phyloP scores from a whole-genome alignment of 2,329 filamentous ascomycete genomes.

The Aureobasidium sp. region DNA sequence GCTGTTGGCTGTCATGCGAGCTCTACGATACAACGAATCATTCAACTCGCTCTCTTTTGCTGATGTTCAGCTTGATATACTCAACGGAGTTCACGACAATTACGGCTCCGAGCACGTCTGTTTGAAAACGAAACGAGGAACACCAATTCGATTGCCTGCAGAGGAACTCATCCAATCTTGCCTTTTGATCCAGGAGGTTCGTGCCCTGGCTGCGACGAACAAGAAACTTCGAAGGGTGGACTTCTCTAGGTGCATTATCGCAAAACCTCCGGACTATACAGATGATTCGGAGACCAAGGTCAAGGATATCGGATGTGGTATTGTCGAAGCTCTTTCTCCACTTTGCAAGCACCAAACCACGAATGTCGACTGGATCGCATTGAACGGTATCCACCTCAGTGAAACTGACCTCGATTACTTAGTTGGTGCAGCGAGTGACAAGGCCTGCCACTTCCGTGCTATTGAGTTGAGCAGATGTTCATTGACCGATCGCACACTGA shows the following conservation, averaged over 20 bases:
- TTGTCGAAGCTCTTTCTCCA: conserved; percentile 61
- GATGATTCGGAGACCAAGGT: conserved; percentile 36
- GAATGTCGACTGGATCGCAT: conserved; percentile 61
- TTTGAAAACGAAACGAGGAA: conserved; percentile 46
- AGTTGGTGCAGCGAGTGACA: conserved; percentile 59
- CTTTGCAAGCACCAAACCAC: conserved; percentile 59
- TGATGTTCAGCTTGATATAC: conserved; percentile 52
- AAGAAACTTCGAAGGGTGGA: conserved; percentile 55
- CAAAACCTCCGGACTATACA: conserved; percentile 38
- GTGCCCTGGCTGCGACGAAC: conserved; percentile 58
- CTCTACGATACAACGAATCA: conserved; percentile 61
- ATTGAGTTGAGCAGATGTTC: conserved; percentile 59
- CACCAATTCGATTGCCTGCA: conserved; percentile 45
- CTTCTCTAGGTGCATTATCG: conserved; percentile 54
- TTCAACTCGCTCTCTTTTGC: conserved; percentile 62
- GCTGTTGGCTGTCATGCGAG: conserved; percentile 60
- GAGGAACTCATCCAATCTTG: conserved; percentile 48
- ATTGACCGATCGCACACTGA: conserved; percentile 47
- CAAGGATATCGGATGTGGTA: conserved; percentile 57
- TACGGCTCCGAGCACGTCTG: conserved; percentile 56
- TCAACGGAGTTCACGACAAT: conserved; percentile 54
- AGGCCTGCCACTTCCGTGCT: conserved; percentile 55
- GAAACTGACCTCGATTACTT: conserved; percentile 61
- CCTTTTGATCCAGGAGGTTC: conserved; percentile 60
- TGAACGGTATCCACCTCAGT: conserved; percentile 61